These are phyloP conservation scores for Phytopythium chamaehyphon DNA, from an alignment of 352 stramenopile species.

Conservation along the genomic window DNA sequence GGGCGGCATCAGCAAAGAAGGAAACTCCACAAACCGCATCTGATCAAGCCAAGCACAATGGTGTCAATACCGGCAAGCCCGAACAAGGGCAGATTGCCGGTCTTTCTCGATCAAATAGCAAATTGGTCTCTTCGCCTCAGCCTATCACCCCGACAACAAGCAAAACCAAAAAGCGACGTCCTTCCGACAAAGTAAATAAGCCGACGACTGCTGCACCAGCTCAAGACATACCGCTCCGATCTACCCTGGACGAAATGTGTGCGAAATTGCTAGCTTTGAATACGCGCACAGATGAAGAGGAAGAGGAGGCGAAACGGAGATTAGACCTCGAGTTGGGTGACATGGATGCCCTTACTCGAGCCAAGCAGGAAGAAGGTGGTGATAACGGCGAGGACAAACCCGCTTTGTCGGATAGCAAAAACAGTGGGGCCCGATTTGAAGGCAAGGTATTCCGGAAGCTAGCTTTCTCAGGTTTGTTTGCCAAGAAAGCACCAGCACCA, in stretches of 20 bases:
- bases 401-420: no score
- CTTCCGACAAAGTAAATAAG: no score
- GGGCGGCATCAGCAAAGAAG: not conserved
- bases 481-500: slow-evolving; percentile 1
- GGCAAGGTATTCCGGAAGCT: slow-evolving; percentile 5
- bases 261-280: slow-evolving; percentile 23
- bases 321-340: slow-evolving; percentile 32
- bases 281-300: slow-evolving; percentile 33
- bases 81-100: no score
- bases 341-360: slow-evolving; percentile 15
- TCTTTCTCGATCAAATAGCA: no score
- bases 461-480: slow-evolving; percentile 4
- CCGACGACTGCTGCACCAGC: no score
- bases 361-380: slow-evolving; percentile 26
- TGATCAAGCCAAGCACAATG: no score
- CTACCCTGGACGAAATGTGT: slow-evolving; percentile 29
- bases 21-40: not conserved
- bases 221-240: not conserved
- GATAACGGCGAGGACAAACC: no score
- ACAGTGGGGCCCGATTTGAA: not conserved
- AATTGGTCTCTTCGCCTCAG: no score
- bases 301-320: slow-evolving; percentile 23
- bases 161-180: no score
- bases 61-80: not conserved
- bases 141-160: no score